Percentiles rank a stretch among this genome's conserved stretches.
These are phyloP conservation scores for Dictyostelium brefeldianum DNA, from an alignment of 78 protist species.

Conservation along the genomic window DNA sequence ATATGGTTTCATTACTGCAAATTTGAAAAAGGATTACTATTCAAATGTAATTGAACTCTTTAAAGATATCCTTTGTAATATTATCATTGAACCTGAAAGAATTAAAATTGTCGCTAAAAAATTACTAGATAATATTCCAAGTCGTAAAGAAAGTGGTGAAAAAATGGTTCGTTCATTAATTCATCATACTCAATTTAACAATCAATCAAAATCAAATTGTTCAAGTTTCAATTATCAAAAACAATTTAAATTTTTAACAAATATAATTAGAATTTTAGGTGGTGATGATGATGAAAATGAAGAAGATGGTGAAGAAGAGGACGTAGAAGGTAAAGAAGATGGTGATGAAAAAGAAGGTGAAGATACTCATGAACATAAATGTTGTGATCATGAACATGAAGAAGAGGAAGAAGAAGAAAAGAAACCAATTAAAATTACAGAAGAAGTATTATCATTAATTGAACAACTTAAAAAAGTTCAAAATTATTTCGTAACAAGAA, in stretches of 20 bases:
- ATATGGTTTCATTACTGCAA: not conserved
- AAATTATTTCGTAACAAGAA: not conserved
- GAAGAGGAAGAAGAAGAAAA: slow-evolving; percentile 7
- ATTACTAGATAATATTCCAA: slow-evolving; percentile 22
- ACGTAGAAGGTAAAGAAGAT: not conserved
- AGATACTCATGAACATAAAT: not conserved
- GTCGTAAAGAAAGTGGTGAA: not conserved
- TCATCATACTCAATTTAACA: not conserved
- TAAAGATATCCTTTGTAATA: not conserved
- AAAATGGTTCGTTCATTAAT: not conserved
- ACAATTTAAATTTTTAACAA: not conserved
- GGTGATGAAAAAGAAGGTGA: not conserved
- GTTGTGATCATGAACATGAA: not conserved
- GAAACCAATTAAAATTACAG: slow-evolving; percentile 2
- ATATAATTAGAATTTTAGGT: slow-evolving; percentile 13
- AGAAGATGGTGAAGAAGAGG: not conserved
- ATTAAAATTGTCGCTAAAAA: slow-evolving; percentile 26
- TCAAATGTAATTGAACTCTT: not conserved
- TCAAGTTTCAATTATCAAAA: not conserved
- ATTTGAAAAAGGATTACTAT: not conserved
- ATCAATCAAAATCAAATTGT: slow-evolving; percentile 26
- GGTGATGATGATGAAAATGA: slow-evolving; percentile 6
- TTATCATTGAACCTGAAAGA: slow-evolving; percentile 1
- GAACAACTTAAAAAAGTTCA: not conserved
- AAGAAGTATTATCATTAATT: not conserved